Evolutionary conservation across 805 yeast genomes (phyloP).

Genomic region (Starmerella geochares): DNA sequence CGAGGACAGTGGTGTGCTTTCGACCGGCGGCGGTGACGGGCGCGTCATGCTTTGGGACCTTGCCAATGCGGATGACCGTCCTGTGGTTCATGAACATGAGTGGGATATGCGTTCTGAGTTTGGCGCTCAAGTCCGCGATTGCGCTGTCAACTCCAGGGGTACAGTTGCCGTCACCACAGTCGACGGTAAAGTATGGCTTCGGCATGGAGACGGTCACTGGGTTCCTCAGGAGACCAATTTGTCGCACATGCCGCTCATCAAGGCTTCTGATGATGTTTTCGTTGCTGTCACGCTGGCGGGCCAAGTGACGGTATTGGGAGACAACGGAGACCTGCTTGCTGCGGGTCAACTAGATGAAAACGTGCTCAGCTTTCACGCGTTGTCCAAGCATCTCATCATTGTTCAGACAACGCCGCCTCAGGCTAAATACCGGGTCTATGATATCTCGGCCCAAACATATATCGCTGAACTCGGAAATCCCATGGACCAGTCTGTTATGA

Average conservation of each 20-base stretch:
- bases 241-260: conserved; percentile 9
- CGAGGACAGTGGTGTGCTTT: conserved; percentile 44
- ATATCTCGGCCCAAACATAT: background rate
- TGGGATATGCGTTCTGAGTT: conserved; percentile 1
- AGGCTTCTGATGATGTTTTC: background rate
- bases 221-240: background rate
- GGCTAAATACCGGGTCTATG: background rate
- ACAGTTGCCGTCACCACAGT: background rate
- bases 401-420: background rate
- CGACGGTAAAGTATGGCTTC: background rate
- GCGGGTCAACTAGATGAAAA: background rate
- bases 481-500: background rate
- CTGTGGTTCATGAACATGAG: background rate
- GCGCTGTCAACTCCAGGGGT: conserved; percentile 2
- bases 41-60: conserved; percentile 54
- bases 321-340: background rate
- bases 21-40: conserved; percentile 93
- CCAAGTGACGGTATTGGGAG: background rate
- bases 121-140: conserved; percentile 8
- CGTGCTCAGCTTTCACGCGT: conserved; percentile 13
- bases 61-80: background rate
- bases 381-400: background rate
- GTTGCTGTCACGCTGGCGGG: conserved; percentile 10
- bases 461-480: background rate
- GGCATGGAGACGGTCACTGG: background rate